Conservation (phyloP, 768 basidiomycete species). For the Kwoniella bestiolae region DNA sequence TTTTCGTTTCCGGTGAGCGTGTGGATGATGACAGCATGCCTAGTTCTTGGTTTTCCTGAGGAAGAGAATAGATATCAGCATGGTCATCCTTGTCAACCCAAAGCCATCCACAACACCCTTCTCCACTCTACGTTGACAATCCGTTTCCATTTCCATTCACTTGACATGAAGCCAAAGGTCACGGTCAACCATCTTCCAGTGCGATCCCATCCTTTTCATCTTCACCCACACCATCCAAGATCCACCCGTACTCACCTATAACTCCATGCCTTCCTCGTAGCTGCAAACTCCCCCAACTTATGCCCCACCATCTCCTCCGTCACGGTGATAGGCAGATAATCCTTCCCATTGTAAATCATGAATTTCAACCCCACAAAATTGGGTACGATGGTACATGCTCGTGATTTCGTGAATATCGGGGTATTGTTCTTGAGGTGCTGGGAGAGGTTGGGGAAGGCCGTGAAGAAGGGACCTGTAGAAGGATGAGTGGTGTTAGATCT, state of each 20-base stretch:
- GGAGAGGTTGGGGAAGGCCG: slow-evolving; percentile 84
- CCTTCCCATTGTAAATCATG: slow-evolving; percentile 91
- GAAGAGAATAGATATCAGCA: background rate
- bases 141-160: background rate
- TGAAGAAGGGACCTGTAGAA: slow-evolving; percentile 83
- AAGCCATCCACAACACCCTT: background rate
- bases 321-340: slow-evolving; percentile 80
- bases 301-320: slow-evolving; percentile 99
- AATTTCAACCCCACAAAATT: slow-evolving; percentile 93
- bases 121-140: background rate
- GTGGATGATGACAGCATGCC: background rate
- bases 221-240: background rate
- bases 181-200: too few species aligned
- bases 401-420: slow-evolving; percentile 85
- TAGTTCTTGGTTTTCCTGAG: slow-evolving; percentile 28
- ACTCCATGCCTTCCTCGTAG: slow-evolving; percentile 82
- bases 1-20: too few species aligned
- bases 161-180: too few species aligned
- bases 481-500: too few species aligned
- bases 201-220: background rate
- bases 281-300: slow-evolving; percentile 92
- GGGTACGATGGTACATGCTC: slow-evolving; percentile 89
- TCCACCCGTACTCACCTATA: slow-evolving; percentile 71
- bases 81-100: background rate
- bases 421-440: slow-evolving; percentile 78